Percentiles rank a stretch among this genome's conserved stretches.
These are phyloP conservation scores for Pythium chondricola DNA, from an alignment of 352 stramenopile genomes.

Conservation along the genomic window DNA sequence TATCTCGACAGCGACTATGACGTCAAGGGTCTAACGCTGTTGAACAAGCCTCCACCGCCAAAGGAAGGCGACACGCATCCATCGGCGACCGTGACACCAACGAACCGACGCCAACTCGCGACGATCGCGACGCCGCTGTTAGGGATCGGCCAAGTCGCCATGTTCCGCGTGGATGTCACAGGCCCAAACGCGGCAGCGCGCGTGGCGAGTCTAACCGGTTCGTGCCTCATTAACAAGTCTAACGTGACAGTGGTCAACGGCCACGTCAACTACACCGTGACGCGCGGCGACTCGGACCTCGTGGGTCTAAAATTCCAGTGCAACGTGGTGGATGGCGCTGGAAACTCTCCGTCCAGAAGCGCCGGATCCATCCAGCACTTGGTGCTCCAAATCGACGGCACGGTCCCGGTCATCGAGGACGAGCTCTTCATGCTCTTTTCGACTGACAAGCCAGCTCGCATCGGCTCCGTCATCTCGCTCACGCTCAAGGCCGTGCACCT, in stretches of 20 bases:
- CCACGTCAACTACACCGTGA: conserved; percentile 32
- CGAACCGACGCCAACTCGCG: conserved; percentile 1
- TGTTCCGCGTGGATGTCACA: conserved; percentile 16
- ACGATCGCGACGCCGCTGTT: conserved; percentile 13
- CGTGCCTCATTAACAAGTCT: conserved; percentile 29
- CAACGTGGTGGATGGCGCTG: conserved; percentile 22
- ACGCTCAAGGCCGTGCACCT: conserved; percentile 35
- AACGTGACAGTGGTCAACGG: conserved; percentile 23
- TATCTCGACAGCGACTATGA: conserved; percentile 13
- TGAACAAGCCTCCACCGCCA: conserved; percentile 10
- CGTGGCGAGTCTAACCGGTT: conserved; percentile 15
- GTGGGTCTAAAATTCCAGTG: conserved; percentile 29
- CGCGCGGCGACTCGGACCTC: conserved; percentile 38
- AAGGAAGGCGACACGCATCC: neutral
- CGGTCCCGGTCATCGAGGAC: conserved; percentile 25
- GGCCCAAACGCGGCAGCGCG: conserved; percentile 6
- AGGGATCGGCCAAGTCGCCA: conserved; percentile 12
- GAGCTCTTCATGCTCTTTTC: conserved; percentile 56
- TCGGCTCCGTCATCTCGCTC: conserved; percentile 49
- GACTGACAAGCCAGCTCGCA: conserved; percentile 49
- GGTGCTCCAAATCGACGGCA: conserved; percentile 30
- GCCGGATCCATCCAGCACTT: conserved; percentile 22
- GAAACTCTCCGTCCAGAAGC: conserved; percentile 16
- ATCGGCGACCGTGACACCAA: conserved; percentile 11
- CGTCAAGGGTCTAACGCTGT: conserved; percentile 13